Evolutionary conservation across 345 rosid species (phyloP), one percentile per base, ranked within the genome.

Genomic region (Eucalyptus albens): DNA sequence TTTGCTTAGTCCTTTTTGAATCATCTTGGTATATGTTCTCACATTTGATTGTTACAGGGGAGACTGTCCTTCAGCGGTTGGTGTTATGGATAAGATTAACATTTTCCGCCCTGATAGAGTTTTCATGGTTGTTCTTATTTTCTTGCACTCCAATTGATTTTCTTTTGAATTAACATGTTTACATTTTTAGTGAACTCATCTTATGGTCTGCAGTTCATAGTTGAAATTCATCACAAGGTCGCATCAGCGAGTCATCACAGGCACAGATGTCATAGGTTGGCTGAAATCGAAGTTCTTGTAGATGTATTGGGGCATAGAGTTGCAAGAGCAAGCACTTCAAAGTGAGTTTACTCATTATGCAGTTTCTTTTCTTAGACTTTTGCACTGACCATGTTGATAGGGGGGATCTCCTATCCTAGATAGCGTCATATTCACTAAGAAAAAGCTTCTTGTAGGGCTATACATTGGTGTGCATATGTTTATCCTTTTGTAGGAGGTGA

Each of bases 81-180:
- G 93, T 60, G 94, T 97, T 87, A 50, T 95, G 69, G 99, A 97
- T 91, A 96, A 93, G 92, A 95, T 97, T 60, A 97, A 97, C 88
- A 93, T 97, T 90, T 97, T 97, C 91, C 99, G 98, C 88, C 94
- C 97, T 5, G 99, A 97, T 92, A 96, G 99, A 91, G 98, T 94
- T 89, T 97, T 97, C 93, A 97, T 95, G 99, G 99, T 97, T 91
- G 91, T 77, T 88, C 47, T 87, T 45, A 51, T 92, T 29, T 88
- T 87, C 87, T 87, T 81, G 49, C 44, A 87, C 33, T 14, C n/a
- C 27, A 77, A 77, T 24, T 77, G 45, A 21, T 77, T 77, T 77
- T 40, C 83, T 77, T 77, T 19, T 77, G 27, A 37, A 72, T 72
- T 72, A 37, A 77, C 47, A 19, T 86, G 37, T 31, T 86, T 86